Evolutionary conservation across 371 early-diverging fungal genomes (phyloP), one percentile per base, ranked within the genome.

Genomic region (Mortierella sp.): DNA sequence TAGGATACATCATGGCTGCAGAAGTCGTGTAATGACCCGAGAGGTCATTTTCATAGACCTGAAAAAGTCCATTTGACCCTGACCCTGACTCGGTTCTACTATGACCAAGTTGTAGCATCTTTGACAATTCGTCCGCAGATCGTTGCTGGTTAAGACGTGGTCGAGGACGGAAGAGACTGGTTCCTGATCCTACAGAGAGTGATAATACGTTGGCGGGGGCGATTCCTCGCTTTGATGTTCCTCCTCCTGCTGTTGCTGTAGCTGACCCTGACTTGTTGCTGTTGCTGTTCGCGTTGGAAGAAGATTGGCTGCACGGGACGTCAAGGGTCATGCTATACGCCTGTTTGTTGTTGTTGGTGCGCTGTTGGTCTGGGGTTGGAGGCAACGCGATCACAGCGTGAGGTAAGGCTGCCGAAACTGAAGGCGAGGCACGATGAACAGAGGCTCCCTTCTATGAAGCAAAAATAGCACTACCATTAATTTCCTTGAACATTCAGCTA

Each of bases 121-220:
- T 85, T 2, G 77, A 73, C 31, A 85, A 42, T 48, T 81, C 82
- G 31, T 81, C 85, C 34, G 77, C 85, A 57, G 85, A 85, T 50
- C 82, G 74, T 45, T 85, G 85, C n/a, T 54, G 74, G 50, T 55
- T 77, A 48, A 85, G 38, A 9, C 85, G 79, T 19, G 77, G 74
- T 58, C 81, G 77, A 0, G 84, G 73, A 3, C 80, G 84, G n/a
- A 77, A 72, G 0, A 65, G 54, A 38, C 68, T 71, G 21, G 71
- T 38, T 8, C 74, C 77, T 4, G 76, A 54, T 3, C 76, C 76
- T 5, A 72, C 70, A 50, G 83, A 82, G n/a, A 75, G 65, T 0
- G 83, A 79, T 19, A 68, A 21, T 2, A 57, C 19, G 21, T 60
- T 73, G 14, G 75, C 13, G 16, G 75, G 34, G 2, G 78, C 42